Evolutionary conservation across 108 stramenopile species (phyloP).

Genomic region (Discostella pseudostelligera): DNA sequence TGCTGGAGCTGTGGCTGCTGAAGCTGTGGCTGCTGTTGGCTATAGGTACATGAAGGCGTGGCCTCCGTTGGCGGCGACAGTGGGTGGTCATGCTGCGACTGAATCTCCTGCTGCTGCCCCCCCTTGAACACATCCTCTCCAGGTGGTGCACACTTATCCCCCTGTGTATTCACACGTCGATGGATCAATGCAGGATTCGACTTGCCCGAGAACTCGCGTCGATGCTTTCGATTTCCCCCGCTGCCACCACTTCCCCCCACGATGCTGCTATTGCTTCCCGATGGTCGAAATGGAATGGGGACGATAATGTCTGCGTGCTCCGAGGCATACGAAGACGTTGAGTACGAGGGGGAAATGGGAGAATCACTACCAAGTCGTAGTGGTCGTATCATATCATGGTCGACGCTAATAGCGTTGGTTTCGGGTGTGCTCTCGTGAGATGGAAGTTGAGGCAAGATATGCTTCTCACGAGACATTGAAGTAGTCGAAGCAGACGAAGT

Average conservation of each 20-base stretch:
- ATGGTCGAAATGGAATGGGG: slow-evolving; percentile 7
- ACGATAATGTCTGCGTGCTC: not conserved
- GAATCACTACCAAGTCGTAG: slow-evolving; percentile 6
- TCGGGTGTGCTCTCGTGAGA: no score
- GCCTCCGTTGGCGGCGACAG: not conserved
- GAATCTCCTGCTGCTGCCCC: not conserved
- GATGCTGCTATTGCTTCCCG: not conserved
- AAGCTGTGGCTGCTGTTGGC: slow-evolving; percentile 4
- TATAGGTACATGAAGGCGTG: not conserved
- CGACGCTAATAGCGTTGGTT: not conserved
- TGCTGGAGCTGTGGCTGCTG: not conserved
- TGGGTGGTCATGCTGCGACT: not conserved
- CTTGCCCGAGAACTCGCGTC: slow-evolving; percentile 61
- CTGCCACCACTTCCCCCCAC: no score
- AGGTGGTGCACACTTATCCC: slow-evolving; percentile 31
- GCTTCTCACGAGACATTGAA: no score
- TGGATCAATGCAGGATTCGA: slow-evolving; percentile 66
- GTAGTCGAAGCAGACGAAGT: no score
- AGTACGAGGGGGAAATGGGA: slow-evolving; percentile 2
- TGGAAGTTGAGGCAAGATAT: not conserved
- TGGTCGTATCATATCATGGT: not conserved
- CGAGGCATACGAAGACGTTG: not conserved
- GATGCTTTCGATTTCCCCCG: slow-evolving; percentile 53
- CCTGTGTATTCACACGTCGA: slow-evolving; percentile 68
- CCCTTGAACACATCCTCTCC: not conserved